Conservation (phyloP, 257 asterid genomes). For the Scutellaria minor region DNA sequence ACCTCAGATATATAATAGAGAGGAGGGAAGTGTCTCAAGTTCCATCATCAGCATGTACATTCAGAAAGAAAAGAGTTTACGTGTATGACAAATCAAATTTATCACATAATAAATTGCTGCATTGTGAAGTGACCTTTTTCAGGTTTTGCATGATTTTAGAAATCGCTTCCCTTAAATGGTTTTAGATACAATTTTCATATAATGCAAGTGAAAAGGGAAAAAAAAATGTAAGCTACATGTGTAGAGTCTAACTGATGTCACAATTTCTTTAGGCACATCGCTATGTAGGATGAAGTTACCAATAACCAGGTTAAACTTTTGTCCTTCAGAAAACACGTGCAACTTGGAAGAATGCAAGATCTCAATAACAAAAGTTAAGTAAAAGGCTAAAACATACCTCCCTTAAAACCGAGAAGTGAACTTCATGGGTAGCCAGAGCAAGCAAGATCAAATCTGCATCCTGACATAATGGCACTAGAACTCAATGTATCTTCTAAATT, state of each 20-base stretch:
- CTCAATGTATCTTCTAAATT: constrained; percentile 12
- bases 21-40: constrained; percentile 19
- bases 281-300: constrained; percentile 14
- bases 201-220: constrained; percentile 3
- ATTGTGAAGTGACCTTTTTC: background rate
- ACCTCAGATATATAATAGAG: background rate
- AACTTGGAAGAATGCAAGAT: constrained; percentile 17
- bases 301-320: background rate
- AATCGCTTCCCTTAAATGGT: background rate
- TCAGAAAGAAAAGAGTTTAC: background rate
- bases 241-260: background rate
- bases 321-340: background rate
- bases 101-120: background rate
- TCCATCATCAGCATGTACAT: constrained; percentile 1
- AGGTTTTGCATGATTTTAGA: background rate
- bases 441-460: constrained; percentile 81
- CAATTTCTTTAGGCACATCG: background rate
- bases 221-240: background rate
- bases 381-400: constrained; percentile 44
- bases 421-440: constrained; percentile 68
- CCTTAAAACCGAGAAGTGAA: constrained; percentile 69
- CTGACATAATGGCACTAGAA: constrained; percentile 36
- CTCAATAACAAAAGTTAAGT: constrained; percentile 17
- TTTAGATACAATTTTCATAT: background rate
- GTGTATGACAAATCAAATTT: constrained; percentile 6